phyloP scores from a whole-genome alignment of 768 basidiomycete species.

The Rhizopogon roseolus region DNA sequence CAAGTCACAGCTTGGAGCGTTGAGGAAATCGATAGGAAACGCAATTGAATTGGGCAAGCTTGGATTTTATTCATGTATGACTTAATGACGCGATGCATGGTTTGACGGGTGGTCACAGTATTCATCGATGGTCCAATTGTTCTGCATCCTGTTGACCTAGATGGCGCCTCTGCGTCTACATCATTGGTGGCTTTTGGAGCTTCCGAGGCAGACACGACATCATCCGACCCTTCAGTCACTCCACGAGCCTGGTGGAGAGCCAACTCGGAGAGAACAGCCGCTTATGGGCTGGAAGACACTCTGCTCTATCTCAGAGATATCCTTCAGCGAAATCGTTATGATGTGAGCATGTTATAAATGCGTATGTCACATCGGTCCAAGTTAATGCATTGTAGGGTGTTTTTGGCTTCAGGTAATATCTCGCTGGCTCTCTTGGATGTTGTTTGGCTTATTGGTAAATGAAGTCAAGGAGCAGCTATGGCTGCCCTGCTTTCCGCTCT shows the following conservation, averaged over 20 bases:
- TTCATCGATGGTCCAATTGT: constrained; percentile 71
- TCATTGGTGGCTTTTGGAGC: constrained; percentile 35
- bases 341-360: constrained; percentile 39
- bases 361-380: background rate
- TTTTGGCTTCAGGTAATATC: constrained; percentile 67
- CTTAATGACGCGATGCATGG: background rate
- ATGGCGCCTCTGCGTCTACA: constrained; percentile 18
- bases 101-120: constrained; percentile 35
- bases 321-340: constrained; percentile 55
- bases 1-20: constrained; percentile 54
- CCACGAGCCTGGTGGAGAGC: constrained; percentile 73
- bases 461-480: constrained; percentile 74
- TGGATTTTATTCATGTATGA: background rate
- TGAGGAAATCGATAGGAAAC: constrained; percentile 65
- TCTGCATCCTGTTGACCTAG: constrained; percentile 61
- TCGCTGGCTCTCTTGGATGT: background rate
- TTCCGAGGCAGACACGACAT: constrained; percentile 25
- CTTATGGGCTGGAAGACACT: constrained; percentile 54
- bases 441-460: constrained; percentile 5
- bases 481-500: constrained; percentile 67
- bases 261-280: constrained; percentile 46
- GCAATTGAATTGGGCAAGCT: constrained; percentile 58
- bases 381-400: constrained; percentile 48
- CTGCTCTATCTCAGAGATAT: constrained; percentile 50
- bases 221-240: constrained; percentile 45